phyloP scores from a whole-genome alignment of 2,329 filamentous ascomycete species.

The Apiospora marii region DNA sequence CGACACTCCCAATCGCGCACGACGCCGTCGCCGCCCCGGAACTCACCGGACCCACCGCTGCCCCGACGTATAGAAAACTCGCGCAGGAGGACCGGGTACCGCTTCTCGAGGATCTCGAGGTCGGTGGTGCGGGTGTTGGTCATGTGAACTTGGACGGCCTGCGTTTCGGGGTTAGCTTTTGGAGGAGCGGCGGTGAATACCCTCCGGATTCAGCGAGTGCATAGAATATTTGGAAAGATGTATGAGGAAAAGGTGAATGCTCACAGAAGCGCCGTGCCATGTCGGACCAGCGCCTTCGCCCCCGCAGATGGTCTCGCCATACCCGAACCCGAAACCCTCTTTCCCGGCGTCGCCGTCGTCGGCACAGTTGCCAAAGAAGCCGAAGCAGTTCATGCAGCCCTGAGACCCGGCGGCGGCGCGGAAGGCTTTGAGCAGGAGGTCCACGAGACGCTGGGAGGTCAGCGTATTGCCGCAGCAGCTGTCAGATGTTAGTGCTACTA shows the following conservation, averaged over 20 bases:
- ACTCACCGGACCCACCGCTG: slow-evolving; percentile 65
- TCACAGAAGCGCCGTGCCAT: slow-evolving; percentile 68
- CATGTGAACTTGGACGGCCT: slow-evolving; percentile 75
- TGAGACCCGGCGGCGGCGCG: slow-evolving; percentile 68
- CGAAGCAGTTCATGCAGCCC: slow-evolving; percentile 74
- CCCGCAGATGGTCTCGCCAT: slow-evolving; percentile 78
- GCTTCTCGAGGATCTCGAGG: slow-evolving; percentile 71
- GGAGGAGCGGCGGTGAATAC: background rate
- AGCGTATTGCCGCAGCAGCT: slow-evolving; percentile 33
- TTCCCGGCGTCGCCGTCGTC: slow-evolving; percentile 28
- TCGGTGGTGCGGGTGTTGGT: slow-evolving; percentile 79
- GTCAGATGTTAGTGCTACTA: background rate
- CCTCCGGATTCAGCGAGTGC: too few species aligned
- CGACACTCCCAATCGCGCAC: slow-evolving; percentile 76
- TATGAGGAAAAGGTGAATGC: background rate
- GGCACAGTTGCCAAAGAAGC: slow-evolving; percentile 75
- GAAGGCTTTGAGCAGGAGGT: slow-evolving; percentile 34
- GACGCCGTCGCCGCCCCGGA: slow-evolving; percentile 71
- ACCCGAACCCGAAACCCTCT: slow-evolving; percentile 65
- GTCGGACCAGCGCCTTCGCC: slow-evolving; percentile 71
- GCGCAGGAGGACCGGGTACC: slow-evolving; percentile 73
- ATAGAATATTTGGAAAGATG: too few species aligned
- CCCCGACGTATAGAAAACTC: slow-evolving; percentile 67
- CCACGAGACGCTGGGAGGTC: slow-evolving; percentile 34
- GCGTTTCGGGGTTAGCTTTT: background rate